These are phyloP conservation scores for Calcarisporium arbuscula DNA, from an alignment of 2,329 filamentous ascomycete species.

Conservation along the genomic window DNA sequence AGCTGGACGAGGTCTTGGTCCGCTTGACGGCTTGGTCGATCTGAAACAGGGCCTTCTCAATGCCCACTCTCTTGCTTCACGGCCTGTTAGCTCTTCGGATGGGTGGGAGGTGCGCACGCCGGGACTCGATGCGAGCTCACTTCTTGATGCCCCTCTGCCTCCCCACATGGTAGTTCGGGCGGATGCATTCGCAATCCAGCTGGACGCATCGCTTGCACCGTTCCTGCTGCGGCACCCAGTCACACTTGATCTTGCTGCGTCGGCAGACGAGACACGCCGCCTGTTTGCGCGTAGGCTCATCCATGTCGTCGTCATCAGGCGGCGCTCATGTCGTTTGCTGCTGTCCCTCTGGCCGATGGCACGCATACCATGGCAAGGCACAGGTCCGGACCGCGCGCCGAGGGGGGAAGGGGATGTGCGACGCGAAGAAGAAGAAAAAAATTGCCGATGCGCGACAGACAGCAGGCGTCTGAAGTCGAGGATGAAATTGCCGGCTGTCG, in stretches of 20 bases:
- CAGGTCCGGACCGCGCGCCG: no score
- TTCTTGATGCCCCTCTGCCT: slow-evolving; percentile 73
- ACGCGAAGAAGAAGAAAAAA: no score
- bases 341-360: no score
- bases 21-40: slow-evolving; percentile 64
- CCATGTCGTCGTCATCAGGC: no score
- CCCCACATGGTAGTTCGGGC: slow-evolving; percentile 67
- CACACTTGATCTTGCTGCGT: slow-evolving; percentile 62
- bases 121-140: slow-evolving; percentile 32
- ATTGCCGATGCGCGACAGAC: no score
- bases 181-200: slow-evolving; percentile 54
- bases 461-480: no score
- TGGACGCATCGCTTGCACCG: slow-evolving; percentile 57
- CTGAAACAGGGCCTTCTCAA: slow-evolving; percentile 69
- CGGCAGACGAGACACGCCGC: slow-evolving; percentile 60
- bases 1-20: slow-evolving; percentile 37
- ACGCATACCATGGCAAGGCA: no score
- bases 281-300: slow-evolving; percentile 24
- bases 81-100: not conserved
- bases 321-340: no score
- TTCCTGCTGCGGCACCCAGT: slow-evolving; percentile 43
- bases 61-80: slow-evolving; percentile 61
- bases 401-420: no score
- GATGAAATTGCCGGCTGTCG: no score
- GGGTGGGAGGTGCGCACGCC: not conserved